A percentile compares a stretch with the other conserved stretches of the same genome.
phyloP scores from a whole-genome alignment of 1,139 yeast genomes.

The Geotrichum cucujoidarum region DNA sequence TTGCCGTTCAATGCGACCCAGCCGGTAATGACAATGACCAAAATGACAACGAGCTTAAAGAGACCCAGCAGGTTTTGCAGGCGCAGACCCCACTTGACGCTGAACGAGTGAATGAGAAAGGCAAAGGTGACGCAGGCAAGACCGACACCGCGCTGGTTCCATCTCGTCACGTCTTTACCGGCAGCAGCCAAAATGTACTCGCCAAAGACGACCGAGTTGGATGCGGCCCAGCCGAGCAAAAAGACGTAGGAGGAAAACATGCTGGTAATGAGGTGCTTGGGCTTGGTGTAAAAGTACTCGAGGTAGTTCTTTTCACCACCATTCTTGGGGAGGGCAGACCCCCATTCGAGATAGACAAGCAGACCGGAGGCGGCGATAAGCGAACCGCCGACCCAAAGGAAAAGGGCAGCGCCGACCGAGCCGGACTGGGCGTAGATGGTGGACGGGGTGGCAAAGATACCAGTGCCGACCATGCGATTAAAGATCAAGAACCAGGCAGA shows the following conservation, averaged over 20 bases:
- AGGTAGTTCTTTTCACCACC: conserved; percentile 87
- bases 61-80: conserved; percentile 66
- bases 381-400: conserved; percentile 71
- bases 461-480: conserved; percentile 78
- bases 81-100: conserved; percentile 60
- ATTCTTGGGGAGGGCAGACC: conserved; percentile 75
- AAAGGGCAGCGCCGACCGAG: conserved; percentile 64
- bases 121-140: conserved; percentile 70
- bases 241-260: conserved; percentile 74
- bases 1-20: conserved; percentile 76
- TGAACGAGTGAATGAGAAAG: conserved; percentile 57
- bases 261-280: conserved; percentile 64
- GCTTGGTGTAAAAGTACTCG: conserved; percentile 65
- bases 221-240: conserved; percentile 81
- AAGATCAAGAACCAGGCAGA: conserved; percentile 66
- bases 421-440: conserved; percentile 61
- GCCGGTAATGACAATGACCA: conserved; percentile 68
- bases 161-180: conserved; percentile 58
- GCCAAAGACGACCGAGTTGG: conserved; percentile 55
- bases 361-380: conserved; percentile 66
- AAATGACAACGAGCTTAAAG: conserved; percentile 64
- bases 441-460: conserved; percentile 73
- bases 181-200: conserved; percentile 61
- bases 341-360: conserved; percentile 76
- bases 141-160: conserved; percentile 76